Conservation (phyloP, 257 asterid species). For the Scutellaria galericulata region DNA sequence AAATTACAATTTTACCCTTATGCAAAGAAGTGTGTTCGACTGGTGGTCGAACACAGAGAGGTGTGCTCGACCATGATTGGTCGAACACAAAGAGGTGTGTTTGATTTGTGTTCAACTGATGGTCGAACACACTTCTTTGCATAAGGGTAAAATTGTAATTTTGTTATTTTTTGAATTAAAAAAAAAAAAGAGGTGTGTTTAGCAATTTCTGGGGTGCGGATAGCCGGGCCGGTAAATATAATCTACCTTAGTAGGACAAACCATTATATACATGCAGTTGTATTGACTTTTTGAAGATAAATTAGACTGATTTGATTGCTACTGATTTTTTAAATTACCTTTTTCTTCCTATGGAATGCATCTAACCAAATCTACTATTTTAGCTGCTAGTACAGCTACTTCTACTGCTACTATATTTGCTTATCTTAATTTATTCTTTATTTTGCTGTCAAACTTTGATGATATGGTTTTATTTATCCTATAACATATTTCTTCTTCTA, state of each 20-base stretch:
- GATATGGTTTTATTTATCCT: constrained; percentile 10
- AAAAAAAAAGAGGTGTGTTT: no score
- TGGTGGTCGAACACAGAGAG: no score
- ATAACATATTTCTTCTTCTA: constrained; percentile 22
- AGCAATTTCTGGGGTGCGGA: no score
- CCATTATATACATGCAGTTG: neutral
- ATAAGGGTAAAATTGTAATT: no score
- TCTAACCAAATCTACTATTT: neutral
- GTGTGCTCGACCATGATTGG: no score
- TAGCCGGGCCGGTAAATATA: no score
- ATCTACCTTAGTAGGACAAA: neutral
- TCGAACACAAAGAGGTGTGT: no score
- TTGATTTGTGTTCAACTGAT: no score
- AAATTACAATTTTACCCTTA: no score
- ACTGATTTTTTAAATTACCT: constrained; percentile 7
- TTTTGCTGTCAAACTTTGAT: constrained; percentile 27
- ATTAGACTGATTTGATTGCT: constrained; percentile 16
- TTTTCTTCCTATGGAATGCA: constrained; percentile 16
- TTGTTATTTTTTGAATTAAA: no score
- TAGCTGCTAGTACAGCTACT: neutral
- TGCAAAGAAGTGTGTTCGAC: no score
- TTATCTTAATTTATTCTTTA: constrained; percentile 22
- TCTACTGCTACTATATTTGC: constrained; percentile 3
- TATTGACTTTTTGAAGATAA: neutral
- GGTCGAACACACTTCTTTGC: no score